These are phyloP conservation scores for Xylaria sp. DNA, from an alignment of 2,329 filamentous ascomycete genomes.

Conservation along the genomic window DNA sequence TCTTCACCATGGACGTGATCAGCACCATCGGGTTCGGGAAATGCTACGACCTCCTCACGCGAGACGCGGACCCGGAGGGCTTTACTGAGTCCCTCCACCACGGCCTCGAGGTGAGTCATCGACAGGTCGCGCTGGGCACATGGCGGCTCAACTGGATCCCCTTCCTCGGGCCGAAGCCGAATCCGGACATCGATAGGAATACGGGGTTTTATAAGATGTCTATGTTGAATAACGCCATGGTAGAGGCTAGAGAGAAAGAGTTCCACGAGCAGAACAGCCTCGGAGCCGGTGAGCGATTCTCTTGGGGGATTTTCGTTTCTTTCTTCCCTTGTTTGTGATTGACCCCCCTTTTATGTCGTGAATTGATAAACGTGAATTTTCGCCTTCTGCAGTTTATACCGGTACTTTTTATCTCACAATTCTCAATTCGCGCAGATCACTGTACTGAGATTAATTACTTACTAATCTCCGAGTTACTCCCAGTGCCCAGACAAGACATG, in stretches of 20 bases:
- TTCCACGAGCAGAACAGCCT: constrained; percentile 22
- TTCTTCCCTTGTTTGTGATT: not conserved
- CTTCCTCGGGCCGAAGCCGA: constrained; percentile 3
- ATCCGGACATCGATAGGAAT: constrained; percentile 23
- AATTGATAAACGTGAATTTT: too few species aligned
- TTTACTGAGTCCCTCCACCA: constrained; percentile 39
- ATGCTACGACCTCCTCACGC: constrained; percentile 53
- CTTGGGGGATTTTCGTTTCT: not conserved
- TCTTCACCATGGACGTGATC: constrained; percentile 61
- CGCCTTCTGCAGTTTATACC: too few species aligned
- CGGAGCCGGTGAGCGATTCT: not conserved
- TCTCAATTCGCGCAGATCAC: not conserved
- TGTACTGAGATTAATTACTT: not conserved
- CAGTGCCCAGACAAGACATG: constrained; percentile 36
- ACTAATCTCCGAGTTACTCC: not conserved
- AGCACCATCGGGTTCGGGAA: constrained; percentile 56
- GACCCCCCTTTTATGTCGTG: too few species aligned
- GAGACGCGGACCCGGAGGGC: constrained; percentile 51
- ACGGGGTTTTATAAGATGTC: constrained; percentile 46
- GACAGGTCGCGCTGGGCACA: constrained; percentile 39
- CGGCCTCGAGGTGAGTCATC: constrained; percentile 40
- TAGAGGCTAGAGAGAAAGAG: constrained; percentile 35
- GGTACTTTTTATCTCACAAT: too few species aligned
- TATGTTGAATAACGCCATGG: constrained; percentile 35
- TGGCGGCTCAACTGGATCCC: constrained; percentile 26